Evolutionary conservation across 2,329 filamentous ascomycete genomes (phyloP).

Genomic region (Sporothrix protearum): DNA sequence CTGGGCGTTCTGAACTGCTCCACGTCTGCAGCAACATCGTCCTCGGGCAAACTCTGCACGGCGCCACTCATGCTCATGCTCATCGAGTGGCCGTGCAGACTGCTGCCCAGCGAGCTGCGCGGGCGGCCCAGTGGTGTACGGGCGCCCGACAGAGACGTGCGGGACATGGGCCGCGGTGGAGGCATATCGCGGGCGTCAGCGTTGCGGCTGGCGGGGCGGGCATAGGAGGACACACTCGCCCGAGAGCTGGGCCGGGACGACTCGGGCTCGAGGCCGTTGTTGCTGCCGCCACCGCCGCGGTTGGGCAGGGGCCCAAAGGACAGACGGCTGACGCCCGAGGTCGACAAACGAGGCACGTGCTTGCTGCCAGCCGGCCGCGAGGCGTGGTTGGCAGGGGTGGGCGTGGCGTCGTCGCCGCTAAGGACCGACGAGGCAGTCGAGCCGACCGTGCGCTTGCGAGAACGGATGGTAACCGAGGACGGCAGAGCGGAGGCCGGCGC

Average conservation of each 20-base stretch:
- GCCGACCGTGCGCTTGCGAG: constrained; percentile 63
- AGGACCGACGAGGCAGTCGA: constrained; percentile 47
- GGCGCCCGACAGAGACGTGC: constrained; percentile 57
- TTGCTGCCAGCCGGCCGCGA: constrained; percentile 32
- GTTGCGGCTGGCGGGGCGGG: constrained; percentile 53
- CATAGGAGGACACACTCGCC: constrained; percentile 56
- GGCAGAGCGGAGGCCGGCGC: constrained; percentile 44
- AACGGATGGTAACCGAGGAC: constrained; percentile 61
- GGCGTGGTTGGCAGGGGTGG: constrained; percentile 43
- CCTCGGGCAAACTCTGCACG: constrained; percentile 42
- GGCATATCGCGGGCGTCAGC: constrained; percentile 43
- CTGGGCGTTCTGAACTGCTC: constrained; percentile 51
- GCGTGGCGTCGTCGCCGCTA: constrained; percentile 49
- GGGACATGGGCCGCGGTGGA: constrained; percentile 60
- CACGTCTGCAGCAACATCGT: constrained; percentile 42
- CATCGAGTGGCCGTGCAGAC: constrained; percentile 55
- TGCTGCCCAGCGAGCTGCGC: constrained; percentile 66
- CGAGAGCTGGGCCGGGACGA: constrained; percentile 70
- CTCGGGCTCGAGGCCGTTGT: constrained; percentile 36
- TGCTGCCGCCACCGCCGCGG: constrained; percentile 41
- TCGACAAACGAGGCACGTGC: constrained; percentile 58
- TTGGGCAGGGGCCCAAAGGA: constrained; percentile 60
- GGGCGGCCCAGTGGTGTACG: constrained; percentile 67
- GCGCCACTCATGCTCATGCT: constrained; percentile 48
- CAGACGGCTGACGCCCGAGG: constrained; percentile 59